phyloP scores from a whole-genome alignment of 352 stramenopile genomes.

The Thalassiosira oceanica region DNA sequence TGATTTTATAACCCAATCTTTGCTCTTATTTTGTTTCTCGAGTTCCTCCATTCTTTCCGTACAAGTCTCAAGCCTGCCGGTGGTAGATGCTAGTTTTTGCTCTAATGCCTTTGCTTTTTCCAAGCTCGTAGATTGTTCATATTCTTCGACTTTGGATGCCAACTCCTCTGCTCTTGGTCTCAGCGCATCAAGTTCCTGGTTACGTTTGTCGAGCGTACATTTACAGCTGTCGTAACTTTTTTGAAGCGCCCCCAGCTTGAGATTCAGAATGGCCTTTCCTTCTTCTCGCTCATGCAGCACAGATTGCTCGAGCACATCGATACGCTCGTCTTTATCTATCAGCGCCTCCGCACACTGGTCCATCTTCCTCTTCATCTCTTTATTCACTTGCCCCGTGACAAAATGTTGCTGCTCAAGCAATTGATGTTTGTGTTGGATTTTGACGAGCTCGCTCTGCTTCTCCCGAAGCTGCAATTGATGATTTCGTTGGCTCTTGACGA shows the following conservation, averaged over 20 bases:
- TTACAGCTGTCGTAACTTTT: constrained; percentile 18
- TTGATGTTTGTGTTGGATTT: constrained; percentile 11
- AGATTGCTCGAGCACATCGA: constrained; percentile 19
- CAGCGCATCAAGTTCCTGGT: constrained; percentile 31
- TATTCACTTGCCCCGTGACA: constrained; percentile 20
- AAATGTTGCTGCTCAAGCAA: constrained; percentile 12
- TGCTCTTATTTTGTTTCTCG: constrained; percentile 35
- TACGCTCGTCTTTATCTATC: constrained; percentile 29
- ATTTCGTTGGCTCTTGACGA: constrained; percentile 16
- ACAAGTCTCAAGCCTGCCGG: constrained; percentile 4
- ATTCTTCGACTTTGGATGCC: constrained; percentile 17
- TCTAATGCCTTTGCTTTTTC: constrained; percentile 7
- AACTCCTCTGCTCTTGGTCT: constrained; percentile 13
- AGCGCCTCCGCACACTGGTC: constrained; percentile 8
- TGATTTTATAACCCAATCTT: constrained; percentile 49
- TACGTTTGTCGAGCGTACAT: constrained; percentile 18
- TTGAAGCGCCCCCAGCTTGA: constrained; percentile 16
- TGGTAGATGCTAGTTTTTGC: not conserved
- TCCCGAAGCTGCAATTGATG: constrained; percentile 31
- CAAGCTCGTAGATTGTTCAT: constrained; percentile 1
- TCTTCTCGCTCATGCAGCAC: constrained; percentile 4
- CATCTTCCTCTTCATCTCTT: constrained; percentile 13
- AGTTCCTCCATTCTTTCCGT: constrained; percentile 24
- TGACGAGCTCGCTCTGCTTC: constrained; percentile 29
- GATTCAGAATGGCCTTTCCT: constrained; percentile 1